Evolutionary conservation across 1,284 basidiomycete species (phyloP), one percentile per base, ranked within the genome.

Genomic region (Athelia sp.): DNA sequence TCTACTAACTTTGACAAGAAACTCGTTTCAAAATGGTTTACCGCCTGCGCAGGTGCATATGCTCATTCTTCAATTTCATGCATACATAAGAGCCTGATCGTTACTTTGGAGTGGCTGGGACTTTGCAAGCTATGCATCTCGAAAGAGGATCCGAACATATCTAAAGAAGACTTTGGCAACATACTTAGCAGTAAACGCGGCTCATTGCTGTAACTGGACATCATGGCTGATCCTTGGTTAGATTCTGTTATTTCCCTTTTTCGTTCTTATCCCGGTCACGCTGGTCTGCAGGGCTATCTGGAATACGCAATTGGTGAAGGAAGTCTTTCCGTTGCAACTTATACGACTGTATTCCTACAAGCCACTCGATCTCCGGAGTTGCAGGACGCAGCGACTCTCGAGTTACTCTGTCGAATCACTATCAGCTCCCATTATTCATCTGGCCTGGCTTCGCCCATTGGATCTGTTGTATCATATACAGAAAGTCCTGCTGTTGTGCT

Each of bases 241-340:
- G 87, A 85, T 58, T 82, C 86, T 3, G 76, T 89, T 10, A 70
- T 90, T 36, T 65, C 76, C 4, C 69, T 90, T 15, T 86, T 80
- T 58, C 71, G 76, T 42, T 75, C 75, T 43, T 84, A 87, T 58
- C 82, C 84, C 22, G 82, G 79, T 22, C 79, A 86, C 57, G 74
- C 77, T 22, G 71, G 72, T 40, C 70, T 90, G 14, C 74, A 78
- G 50, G 73, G 70, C 34, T 90, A 90, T 59, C 64, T 90, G 47
- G 78, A 73, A 55, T 61, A 68, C 50, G 83, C 84, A 6, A 69
- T 90, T 31, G 68, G 76, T 50, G 70, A 74, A 38, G 74, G 75
- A 3, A 62, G 81, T 32, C 62, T 90, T 10, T 77, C 83, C 3
- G 65, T 84, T 10, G 61, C 79, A 3, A 71, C 72, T 10, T 87